These are phyloP conservation scores for Solanum dulcamara DNA, from an alignment of 257 asterid genomes.

Conservation along the genomic window DNA sequence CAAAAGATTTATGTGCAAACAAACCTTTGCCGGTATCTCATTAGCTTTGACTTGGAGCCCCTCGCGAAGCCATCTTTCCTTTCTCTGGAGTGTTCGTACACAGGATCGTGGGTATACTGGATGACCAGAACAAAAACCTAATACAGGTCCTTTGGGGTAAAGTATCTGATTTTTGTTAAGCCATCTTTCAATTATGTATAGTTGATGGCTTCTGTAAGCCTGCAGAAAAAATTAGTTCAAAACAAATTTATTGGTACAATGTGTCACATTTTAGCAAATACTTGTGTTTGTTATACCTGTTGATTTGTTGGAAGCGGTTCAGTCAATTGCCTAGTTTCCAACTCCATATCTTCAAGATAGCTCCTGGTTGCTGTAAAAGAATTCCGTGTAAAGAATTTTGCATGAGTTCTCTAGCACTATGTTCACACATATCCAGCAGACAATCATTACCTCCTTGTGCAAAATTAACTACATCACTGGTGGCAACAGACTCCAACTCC, in stretches of 20 bases:
- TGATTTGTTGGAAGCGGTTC: slow-evolving; percentile 98
- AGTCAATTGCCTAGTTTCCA: slow-evolving; percentile 84
- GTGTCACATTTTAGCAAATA: neutral
- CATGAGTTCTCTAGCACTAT: slow-evolving; percentile 4
- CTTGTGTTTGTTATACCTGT: slow-evolving; percentile 36
- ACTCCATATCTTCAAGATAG: slow-evolving; percentile 86
- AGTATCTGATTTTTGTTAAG: slow-evolving; percentile 66
- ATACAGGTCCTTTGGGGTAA: slow-evolving; percentile 76
- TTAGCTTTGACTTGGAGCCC: slow-evolving; percentile 81
- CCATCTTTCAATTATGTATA: slow-evolving; percentile 89
- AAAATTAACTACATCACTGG: slow-evolving; percentile 31
- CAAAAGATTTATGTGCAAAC: neutral
- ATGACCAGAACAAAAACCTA: slow-evolving; percentile 85
- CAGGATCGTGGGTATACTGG: slow-evolving; percentile 89
- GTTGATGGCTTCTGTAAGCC: slow-evolving; percentile 87
- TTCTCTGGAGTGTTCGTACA: slow-evolving; percentile 68
- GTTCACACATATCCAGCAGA: slow-evolving; percentile 7
- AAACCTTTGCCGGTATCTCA: slow-evolving; percentile 78
- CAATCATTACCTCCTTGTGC: slow-evolving; percentile 15
- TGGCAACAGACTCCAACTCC: slow-evolving; percentile 68
- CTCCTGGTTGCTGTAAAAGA: slow-evolving; percentile 32
- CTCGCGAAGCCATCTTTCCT: slow-evolving; percentile 76
- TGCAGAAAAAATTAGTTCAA: slow-evolving; percentile 10
- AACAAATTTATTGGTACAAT: neutral
- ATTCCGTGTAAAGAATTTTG: slow-evolving; percentile 3